Evolutionary conservation across 169 alveolate genomes (phyloP).

Genomic region (Cryptosporidium ubiquitum): DNA sequence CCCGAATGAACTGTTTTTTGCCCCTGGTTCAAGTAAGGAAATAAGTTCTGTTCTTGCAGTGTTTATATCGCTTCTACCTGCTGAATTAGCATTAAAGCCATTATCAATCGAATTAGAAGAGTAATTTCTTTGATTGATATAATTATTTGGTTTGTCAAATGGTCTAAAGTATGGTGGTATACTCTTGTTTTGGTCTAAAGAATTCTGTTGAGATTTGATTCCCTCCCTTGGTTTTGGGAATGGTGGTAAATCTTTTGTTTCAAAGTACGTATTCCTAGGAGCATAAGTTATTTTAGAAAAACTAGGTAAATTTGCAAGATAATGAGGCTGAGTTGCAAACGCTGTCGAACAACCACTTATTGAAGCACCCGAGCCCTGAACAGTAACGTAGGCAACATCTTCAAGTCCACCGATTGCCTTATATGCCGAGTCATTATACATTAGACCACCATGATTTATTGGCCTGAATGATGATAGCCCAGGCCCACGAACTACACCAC

Average conservation of each 20-base stretch:
- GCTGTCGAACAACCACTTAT: conserved; percentile 9
- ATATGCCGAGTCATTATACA: conserved; percentile 40
- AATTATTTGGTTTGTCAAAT: conserved; percentile 7
- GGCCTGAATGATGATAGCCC: conserved; percentile 41
- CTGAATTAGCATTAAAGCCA: neutral
- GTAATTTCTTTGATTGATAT: neutral
- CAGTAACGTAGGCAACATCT: conserved; percentile 52
- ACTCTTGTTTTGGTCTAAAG: conserved; percentile 11
- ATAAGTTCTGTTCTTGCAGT: conserved; percentile 32
- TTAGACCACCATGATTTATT: conserved; percentile 26
- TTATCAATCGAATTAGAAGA: neutral
- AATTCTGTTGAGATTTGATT: neutral
- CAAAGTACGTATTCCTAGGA: conserved; percentile 62
- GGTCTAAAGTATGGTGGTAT: conserved; percentile 74
- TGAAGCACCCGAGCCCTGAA: conserved; percentile 54
- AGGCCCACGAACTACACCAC: conserved; percentile 71
- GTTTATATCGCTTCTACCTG: neutral
- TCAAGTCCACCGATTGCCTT: conserved; percentile 38
- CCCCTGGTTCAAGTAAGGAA: conserved; percentile 12
- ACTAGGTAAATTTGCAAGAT: conserved; percentile 68
- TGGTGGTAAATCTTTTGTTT: conserved; percentile 62
- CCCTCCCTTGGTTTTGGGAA: conserved; percentile 60
- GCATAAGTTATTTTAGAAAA: conserved; percentile 70
- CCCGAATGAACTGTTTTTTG: neutral
- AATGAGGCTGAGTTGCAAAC: conserved; percentile 73